Conservation (phyloP, 148 eudicot species). For the Vaccinium darrowii region DNA sequence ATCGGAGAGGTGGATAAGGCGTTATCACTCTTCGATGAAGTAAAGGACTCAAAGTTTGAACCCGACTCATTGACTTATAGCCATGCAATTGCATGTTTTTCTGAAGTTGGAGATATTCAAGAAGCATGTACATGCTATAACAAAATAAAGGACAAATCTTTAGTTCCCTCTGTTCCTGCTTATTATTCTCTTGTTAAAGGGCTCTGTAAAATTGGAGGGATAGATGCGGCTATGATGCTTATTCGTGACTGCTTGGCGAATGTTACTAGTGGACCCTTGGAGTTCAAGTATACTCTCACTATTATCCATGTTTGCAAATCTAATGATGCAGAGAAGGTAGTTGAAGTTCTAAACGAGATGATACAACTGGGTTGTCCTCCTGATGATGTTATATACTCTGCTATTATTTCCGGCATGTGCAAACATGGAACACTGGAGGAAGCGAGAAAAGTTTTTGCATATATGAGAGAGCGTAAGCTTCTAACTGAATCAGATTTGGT, state of each 20-base stretch:
- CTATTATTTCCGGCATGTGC: slow-evolving; percentile 88
- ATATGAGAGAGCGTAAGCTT: slow-evolving; percentile 51
- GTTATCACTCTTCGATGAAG: slow-evolving; percentile 56
- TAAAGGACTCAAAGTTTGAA: slow-evolving; percentile 40
- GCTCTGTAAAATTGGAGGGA: slow-evolving; percentile 68
- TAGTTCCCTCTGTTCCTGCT: slow-evolving; percentile 61
- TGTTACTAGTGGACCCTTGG: slow-evolving; percentile 65
- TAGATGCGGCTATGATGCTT: slow-evolving; percentile 68
- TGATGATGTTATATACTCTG: slow-evolving; percentile 54
- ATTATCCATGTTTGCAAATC: slow-evolving; percentile 69
- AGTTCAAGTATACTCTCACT: slow-evolving; percentile 66
- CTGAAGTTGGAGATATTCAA: slow-evolving; percentile 54
- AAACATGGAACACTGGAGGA: slow-evolving; percentile 86
- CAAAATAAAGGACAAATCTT: slow-evolving; percentile 59
- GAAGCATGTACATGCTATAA: slow-evolving; percentile 72
- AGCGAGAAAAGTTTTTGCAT: slow-evolving; percentile 66
- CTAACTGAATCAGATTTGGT: slow-evolving; percentile 65
- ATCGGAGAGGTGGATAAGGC: slow-evolving; percentile 55
- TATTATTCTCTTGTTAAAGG: slow-evolving; percentile 72
- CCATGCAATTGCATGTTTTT: slow-evolving; percentile 58
- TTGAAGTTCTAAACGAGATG: slow-evolving; percentile 74
- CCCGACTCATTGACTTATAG: slow-evolving; percentile 71
- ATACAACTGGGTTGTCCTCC: slow-evolving; percentile 54
- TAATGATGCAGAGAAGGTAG: slow-evolving; percentile 63
- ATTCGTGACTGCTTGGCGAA: slow-evolving; percentile 83